phyloP scores from a whole-genome alignment of 2,329 filamentous ascomycete genomes.

The Periconia sp. region DNA sequence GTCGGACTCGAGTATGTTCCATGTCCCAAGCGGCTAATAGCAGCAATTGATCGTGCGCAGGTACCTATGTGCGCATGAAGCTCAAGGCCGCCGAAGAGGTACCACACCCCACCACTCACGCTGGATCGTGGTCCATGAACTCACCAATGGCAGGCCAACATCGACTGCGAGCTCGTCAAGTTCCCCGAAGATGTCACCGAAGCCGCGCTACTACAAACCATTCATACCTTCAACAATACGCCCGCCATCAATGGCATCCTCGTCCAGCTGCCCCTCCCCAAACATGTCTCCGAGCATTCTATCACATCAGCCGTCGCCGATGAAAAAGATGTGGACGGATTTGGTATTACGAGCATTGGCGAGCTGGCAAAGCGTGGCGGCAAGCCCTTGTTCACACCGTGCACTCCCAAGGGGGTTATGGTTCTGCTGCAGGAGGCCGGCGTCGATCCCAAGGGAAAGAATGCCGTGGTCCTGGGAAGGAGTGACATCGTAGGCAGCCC shows the following conservation, averaged over 20 bases:
- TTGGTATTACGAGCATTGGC: constrained; percentile 91
- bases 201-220: constrained; percentile 82
- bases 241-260: constrained; percentile 86
- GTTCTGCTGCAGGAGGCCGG: constrained; percentile 83
- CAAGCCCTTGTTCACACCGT: constrained; percentile 86
- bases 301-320: constrained; percentile 90
- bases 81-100: constrained; percentile 94
- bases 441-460: constrained; percentile 84
- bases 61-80: constrained; percentile 99
- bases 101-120: constrained; percentile 32
- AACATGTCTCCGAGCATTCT: constrained; percentile 86
- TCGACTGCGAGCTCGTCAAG: constrained; percentile 84
- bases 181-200: constrained; percentile 83
- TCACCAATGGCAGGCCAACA: constrained; percentile 74
- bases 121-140: constrained; percentile 2
- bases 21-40: background rate
- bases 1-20: constrained; percentile 85
- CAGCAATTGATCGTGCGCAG: constrained; percentile 55
- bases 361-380: constrained; percentile 96
- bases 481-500: constrained; percentile 98
- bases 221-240: constrained; percentile 85
- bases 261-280: constrained; percentile 89
- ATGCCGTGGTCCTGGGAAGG: constrained; percentile 90
- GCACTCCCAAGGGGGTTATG: constrained; percentile 98
- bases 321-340: constrained; percentile 98